Percentiles rank a stretch among this genome's conserved stretches.
phyloP scores from a whole-genome alignment of 31 red algal genomes.

The Endocladia muricata region DNA sequence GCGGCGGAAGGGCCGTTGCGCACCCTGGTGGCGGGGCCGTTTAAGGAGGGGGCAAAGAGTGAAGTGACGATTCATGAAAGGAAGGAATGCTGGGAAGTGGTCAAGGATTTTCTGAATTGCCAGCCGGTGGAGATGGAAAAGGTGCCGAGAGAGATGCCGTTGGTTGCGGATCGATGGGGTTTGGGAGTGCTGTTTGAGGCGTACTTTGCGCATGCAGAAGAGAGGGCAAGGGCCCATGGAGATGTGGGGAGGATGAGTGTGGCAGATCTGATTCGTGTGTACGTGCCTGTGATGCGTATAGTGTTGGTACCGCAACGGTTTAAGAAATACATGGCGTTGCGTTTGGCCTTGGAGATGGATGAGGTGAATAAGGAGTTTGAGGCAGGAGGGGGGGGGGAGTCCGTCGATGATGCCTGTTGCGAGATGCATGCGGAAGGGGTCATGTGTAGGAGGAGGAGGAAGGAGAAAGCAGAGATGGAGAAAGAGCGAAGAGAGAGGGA shows the following conservation, averaged over 20 bases:
- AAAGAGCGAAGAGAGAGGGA: not conserved
- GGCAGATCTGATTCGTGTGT: constrained; percentile 15
- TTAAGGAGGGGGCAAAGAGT: constrained; percentile 7
- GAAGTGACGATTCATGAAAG: constrained; percentile 32
- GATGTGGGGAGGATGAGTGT: not conserved
- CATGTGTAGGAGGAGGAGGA: not conserved
- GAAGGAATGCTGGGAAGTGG: constrained; percentile 1
- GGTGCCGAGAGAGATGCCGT: constrained; percentile 13
- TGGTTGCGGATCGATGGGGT: constrained; percentile 37
- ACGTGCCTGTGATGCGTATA: constrained; percentile 28
- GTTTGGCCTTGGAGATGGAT: constrained; percentile 29
- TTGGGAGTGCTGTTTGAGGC: constrained; percentile 21
- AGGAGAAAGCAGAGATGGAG: not conserved
- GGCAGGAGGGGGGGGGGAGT: not conserved
- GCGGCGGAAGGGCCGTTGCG: constrained; percentile 24
- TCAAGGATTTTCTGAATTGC: constrained; percentile 20
- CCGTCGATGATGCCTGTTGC: not conserved
- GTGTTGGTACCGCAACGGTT: constrained; percentile 22
- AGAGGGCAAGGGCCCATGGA: constrained; percentile 2
- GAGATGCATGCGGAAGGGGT: constrained; percentile 5
- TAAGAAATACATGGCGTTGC: constrained; percentile 31
- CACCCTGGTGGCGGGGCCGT: constrained; percentile 19
- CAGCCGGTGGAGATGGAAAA: constrained; percentile 19
- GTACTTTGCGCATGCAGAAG: constrained; percentile 27
- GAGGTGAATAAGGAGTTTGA: constrained; percentile 11